Base-by-base conservation (phyloP, 2,329 filamentous ascomycete genomes). In the Rhexocercosporidium sp. region DNA sequence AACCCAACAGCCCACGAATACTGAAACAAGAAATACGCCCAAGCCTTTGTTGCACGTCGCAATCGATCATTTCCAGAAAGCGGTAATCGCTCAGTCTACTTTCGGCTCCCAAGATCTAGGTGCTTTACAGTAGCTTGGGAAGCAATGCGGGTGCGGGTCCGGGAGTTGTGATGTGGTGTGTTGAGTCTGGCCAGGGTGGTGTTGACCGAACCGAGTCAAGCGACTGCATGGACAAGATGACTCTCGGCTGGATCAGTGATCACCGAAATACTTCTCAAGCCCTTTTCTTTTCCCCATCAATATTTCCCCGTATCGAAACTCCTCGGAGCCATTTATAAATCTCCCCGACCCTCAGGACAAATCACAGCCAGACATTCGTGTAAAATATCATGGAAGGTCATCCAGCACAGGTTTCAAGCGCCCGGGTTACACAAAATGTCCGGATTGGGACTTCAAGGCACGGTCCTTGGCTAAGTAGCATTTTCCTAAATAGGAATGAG, bases 31-130 rank as follows among this genome's bases (percentile, higher is more conserved):
- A 3, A 11, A 37, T 11, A 37, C 34, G 12, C 12, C 12, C 9
- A 14, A 1, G 27, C 5, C 29, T 51, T 62, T 51, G 31, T 62
- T 62, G 59, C 59, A 62, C 29, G 22, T 62, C 59, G 59, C 46
- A 51, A n/a, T 62, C 18, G 20, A 18, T 47, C 46, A 39, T 39
- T 62, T 31, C 18, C 59, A 39, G 46, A 62, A 62, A 37, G 16
- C 39, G 59, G 46, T 49, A 62, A 37, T 62, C n/a, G 29, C 6
- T 62, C 7, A 22, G 12, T 22, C 29, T 56, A 4, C 20, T 56
- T 25, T 22, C n/a, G 31, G 53, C 11, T 51, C 27, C 49, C 25
- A 53, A 53, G 49, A 31, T 29, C 16, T 16, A 29, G 12, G 27
- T 31, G 29, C 27, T 20, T 11, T 34, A 51, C 34, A 39, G 34